Conservation (phyloP, 352 stramenopile genomes). For the Pythium volutum region DNA sequence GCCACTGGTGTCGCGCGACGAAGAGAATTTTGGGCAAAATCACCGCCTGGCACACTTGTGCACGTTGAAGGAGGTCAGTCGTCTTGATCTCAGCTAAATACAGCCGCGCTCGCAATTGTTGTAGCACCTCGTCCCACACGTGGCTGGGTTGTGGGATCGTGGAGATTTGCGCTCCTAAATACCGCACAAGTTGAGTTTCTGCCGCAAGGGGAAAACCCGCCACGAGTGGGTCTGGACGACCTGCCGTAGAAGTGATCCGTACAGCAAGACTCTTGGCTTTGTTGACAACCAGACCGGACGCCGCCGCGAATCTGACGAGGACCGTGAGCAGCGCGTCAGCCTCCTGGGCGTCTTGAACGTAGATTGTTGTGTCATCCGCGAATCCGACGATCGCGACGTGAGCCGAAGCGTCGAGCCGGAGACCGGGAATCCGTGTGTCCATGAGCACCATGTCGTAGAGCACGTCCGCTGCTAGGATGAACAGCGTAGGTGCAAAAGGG, state of each 20-base stretch:
- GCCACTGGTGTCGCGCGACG: constrained; percentile 4
- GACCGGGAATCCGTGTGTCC: too few relatives aligned
- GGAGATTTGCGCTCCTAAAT: neutral
- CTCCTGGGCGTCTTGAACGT: neutral
- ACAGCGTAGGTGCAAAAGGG: too few relatives aligned
- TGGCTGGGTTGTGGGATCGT: neutral
- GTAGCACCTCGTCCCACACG: neutral
- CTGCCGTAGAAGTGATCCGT: neutral
- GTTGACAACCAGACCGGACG: constrained; percentile 3
- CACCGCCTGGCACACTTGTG: constrained; percentile 5
- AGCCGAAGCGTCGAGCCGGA: neutral
- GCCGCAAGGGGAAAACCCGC: neutral
- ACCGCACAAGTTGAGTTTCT: neutral
- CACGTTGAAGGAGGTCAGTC: constrained; percentile 4
- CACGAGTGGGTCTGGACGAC: too few relatives aligned
- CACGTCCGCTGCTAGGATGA: too few relatives aligned
- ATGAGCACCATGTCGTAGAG: too few relatives aligned
- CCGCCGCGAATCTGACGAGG: neutral
- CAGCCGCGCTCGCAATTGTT: neutral
- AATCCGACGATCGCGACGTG: neutral
- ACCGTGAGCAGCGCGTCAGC: neutral
- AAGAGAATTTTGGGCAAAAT: constrained; percentile 7
- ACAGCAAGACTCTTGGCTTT: neutral
- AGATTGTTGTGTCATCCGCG: neutral
- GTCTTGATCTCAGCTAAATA: constrained; percentile 4